Evolutionary conservation across 1,284 basidiomycete genomes (phyloP).

Genomic region (Cutaneotrichosporon dermatis): DNA sequence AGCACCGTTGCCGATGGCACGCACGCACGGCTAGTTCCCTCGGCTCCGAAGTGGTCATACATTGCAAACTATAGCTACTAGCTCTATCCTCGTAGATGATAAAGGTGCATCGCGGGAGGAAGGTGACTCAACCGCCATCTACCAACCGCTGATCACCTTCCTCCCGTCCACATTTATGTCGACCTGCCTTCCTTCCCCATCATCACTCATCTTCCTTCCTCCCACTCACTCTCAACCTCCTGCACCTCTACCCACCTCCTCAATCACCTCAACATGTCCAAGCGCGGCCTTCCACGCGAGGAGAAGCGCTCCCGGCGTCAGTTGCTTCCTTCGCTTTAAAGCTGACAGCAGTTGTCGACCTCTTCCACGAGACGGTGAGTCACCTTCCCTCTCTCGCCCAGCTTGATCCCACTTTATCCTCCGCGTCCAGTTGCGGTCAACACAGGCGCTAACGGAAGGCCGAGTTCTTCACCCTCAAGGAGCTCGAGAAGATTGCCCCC

Average conservation of each 20-base stretch:
- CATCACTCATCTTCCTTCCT: neutral
- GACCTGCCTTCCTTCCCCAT: neutral
- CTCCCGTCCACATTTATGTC: neutral
- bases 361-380: conserved; percentile 77
- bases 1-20: no score
- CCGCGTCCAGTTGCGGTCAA: no score
- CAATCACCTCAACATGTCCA: conserved; percentile 32
- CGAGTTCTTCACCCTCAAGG: conserved; percentile 81
- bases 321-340: conserved; percentile 2
- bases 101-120: no score
- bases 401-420: neutral
- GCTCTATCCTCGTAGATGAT: no score
- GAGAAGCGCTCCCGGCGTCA: conserved; percentile 48
- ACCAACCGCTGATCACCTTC: neutral
- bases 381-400: conserved; percentile 25
- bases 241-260: neutral
- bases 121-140: no score
- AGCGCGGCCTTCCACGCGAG: conserved; percentile 42
- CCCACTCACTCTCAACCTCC: neutral
- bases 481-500: conserved; percentile 66
- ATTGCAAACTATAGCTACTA: no score
- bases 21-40: no score
- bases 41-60: no score
- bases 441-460: conserved; percentile 54
- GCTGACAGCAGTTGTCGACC: conserved; percentile 60